Evolutionary conservation across 2,329 filamentous ascomycete genomes (phyloP).

Genomic region (Diaporthe longicolla): DNA sequence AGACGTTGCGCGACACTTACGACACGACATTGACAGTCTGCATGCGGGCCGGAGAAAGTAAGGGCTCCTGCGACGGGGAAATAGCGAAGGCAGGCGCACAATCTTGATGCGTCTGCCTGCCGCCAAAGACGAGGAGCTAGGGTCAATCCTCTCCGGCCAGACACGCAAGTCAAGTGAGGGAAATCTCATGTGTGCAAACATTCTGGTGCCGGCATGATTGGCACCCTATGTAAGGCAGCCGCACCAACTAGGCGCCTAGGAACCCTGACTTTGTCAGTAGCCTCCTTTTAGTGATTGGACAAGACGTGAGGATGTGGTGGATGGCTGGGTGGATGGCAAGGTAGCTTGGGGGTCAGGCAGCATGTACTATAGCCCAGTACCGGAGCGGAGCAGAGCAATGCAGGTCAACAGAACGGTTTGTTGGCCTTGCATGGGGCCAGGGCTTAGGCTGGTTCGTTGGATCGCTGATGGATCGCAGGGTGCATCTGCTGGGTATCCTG

Average conservation of each 20-base stretch:
- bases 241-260: slow-evolving; percentile 28
- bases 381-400: slow-evolving; percentile 33
- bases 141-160: background rate
- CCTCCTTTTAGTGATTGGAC: slow-evolving; percentile 37
- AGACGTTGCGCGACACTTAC: slow-evolving; percentile 4
- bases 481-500: slow-evolving; percentile 26
- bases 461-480: slow-evolving; percentile 34
- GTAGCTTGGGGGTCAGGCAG: slow-evolving; percentile 17
- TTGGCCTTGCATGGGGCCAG: slow-evolving; percentile 35
- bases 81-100: background rate
- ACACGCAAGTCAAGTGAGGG: slow-evolving; percentile 39
- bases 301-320: slow-evolving; percentile 16
- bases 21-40: background rate
- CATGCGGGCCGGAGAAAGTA: slow-evolving; percentile 25
- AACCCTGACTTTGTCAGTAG: slow-evolving; percentile 27
- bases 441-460: slow-evolving; percentile 39
- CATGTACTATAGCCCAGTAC: slow-evolving; percentile 21
- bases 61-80: background rate
- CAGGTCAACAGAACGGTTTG: slow-evolving; percentile 36
- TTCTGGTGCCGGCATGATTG: slow-evolving; percentile 34
- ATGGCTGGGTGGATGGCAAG: slow-evolving; percentile 9
- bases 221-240: slow-evolving; percentile 32
- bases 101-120: background rate
- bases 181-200: slow-evolving; percentile 37
- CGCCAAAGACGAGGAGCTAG: background rate